Evolutionary conservation across 352 stramenopile genomes (phyloP).

Genomic region (Peronospora farinosa): DNA sequence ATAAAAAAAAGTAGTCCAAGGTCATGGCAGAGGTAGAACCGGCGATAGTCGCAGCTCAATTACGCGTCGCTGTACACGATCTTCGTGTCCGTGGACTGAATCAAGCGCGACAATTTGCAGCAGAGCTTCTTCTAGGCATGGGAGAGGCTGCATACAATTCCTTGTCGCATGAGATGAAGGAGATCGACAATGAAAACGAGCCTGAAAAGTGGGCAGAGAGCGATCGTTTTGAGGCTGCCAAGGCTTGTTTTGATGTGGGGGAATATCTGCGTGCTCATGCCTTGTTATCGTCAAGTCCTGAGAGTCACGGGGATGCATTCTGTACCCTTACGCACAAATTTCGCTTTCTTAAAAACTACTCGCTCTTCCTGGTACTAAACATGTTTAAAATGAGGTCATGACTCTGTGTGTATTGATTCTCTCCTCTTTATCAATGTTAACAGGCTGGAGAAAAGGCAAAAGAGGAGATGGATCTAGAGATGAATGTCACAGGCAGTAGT

Average conservation of each 20-base stretch:
- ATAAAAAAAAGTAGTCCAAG: too few relatives aligned
- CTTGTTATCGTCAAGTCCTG: conserved; percentile 25
- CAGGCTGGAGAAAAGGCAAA: conserved; percentile 77
- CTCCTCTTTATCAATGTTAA: background rate
- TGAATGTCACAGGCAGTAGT: conserved; percentile 50
- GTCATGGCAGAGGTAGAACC: conserved; percentile 16
- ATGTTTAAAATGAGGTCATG: background rate
- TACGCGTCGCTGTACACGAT: conserved; percentile 44
- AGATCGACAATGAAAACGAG: conserved; percentile 8
- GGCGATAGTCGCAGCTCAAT: conserved; percentile 31
- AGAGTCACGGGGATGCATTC: background rate
- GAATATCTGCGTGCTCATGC: conserved; percentile 76
- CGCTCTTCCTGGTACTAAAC: conserved; percentile 55
- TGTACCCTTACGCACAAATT: conserved; percentile 28
- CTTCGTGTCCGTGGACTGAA: conserved; percentile 57
- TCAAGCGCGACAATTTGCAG: conserved; percentile 61
- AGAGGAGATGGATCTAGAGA: conserved; percentile 69
- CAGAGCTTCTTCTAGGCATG: conserved; percentile 71
- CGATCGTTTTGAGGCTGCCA: conserved; percentile 58
- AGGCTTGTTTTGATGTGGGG: conserved; percentile 56
- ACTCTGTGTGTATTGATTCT: background rate
- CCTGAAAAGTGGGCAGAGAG: conserved; percentile 18
- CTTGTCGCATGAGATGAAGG: conserved; percentile 1
- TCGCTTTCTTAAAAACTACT: conserved; percentile 71
- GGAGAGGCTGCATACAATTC: conserved; percentile 29